Base-by-base conservation (phyloP, 73 alveolate species). In the Paramecium tetraurelia region DNA sequence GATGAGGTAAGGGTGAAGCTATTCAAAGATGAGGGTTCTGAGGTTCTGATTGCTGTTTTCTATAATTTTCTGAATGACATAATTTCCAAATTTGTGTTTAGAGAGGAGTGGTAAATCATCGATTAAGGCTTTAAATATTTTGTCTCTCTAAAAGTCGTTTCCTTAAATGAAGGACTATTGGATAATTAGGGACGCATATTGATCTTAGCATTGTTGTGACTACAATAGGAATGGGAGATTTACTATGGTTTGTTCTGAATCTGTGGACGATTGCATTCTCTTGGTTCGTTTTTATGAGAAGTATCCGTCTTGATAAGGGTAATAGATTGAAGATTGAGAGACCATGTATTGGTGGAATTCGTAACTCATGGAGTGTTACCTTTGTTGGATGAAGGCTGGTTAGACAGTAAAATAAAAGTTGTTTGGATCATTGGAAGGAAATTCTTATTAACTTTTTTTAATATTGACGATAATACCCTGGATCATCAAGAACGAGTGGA, bases 21-120 rank as follows among this genome's bases (percentile, higher is more conserved):
- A 20, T 31, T 46, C 43, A 46, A 44, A 80, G 20, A 80, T 46
- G 5, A 48, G 35, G 9, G 57, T 80, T 41, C 90, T 44, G 10
- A 46, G 44, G 7, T 44, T 31, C 21, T 40, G 41, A 48, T 22
- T 80, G 2, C 90, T 41, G 16, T 48, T 22, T 21, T 80, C 90
- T n/a, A 80, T 80, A 22, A 80, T 46, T 48, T 80, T 80, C 14
- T 80, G 21, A 12, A 80, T 46, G 27, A 80, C 90, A 80, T 80
- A 80, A 80, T 80, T 80, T 80, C 90, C 90, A 80, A 80, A 80
- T 22, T 44, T 80, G n/a, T 80, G 90, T 80, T 80, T 80, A 44
- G 90, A 80, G 27, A 80, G 75, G 6, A 44, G n/a, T 8, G 43
- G 24, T 14, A 80, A 80, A 80, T 80, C 90, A 31, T 80, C 90